Conservation (phyloP, 257 asterid species). For the Solanum verrucosum region DNA sequence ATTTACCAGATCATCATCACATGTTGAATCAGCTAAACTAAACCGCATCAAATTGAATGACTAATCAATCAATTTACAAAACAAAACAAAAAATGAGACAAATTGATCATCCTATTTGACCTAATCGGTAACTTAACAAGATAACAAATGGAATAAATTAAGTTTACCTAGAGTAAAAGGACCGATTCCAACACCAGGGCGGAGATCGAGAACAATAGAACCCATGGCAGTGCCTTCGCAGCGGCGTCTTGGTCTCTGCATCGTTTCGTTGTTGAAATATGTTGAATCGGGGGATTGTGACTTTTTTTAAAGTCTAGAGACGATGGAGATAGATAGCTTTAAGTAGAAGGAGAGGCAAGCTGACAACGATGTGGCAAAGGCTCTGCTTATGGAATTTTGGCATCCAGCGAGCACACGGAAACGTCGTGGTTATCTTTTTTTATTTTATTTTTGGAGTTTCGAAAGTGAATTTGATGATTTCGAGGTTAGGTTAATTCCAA, state of each 20-base stretch:
- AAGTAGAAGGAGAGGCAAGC: neutral
- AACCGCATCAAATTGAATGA: neutral
- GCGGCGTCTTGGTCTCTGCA: constrained; percentile 75
- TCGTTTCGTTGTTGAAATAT: constrained; percentile 1
- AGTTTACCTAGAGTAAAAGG: constrained; percentile 66
- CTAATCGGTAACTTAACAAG: neutral
- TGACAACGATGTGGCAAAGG: neutral
- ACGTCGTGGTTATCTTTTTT: neutral
- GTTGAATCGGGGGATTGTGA: neutral
- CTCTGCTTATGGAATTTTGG: neutral
- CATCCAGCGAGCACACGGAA: neutral
- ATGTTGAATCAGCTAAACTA: neutral
- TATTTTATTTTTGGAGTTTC: neutral
- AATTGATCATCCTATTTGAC: neutral
- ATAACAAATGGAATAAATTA: too few relatives aligned
- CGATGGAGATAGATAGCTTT: neutral
- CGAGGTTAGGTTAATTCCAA: neutral
- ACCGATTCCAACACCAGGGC: constrained; percentile 77
- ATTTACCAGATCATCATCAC: neutral
- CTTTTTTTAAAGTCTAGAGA: neutral
- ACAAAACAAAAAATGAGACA: neutral
- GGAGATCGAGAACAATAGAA: constrained; percentile 72
- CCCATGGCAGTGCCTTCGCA: constrained; percentile 90
- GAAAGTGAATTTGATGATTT: neutral
- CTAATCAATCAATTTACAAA: neutral